phyloP scores from a whole-genome alignment of 2,329 filamentous ascomycete species.

The Canariomyces notabilis region DNA sequence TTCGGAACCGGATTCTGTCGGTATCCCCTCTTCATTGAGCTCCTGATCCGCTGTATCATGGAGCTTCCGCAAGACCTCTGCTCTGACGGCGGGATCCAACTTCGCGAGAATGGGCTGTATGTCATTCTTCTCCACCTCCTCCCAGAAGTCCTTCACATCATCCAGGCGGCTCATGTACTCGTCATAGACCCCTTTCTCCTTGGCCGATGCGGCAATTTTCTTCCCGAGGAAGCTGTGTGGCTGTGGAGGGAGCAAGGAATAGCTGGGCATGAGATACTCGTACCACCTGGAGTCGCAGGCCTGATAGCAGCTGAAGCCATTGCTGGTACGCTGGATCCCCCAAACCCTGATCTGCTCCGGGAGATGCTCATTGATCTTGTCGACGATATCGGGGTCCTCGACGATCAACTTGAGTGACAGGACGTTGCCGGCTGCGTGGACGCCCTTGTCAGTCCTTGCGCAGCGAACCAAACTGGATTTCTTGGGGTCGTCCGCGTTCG shows the following conservation, averaged over 20 bases:
- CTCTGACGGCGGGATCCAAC: conserved; percentile 59
- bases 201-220: conserved; percentile 72
- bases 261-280: conserved; percentile 92
- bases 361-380: conserved; percentile 84
- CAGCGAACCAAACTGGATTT: conserved; percentile 93
- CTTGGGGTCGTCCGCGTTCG: conserved; percentile 92
- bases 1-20: conserved; percentile 6
- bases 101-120: conserved; percentile 65
- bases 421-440: conserved; percentile 24
- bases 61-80: conserved; percentile 58
- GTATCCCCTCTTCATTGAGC: conserved; percentile 17
- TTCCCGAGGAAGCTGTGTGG: conserved; percentile 80
- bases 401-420: conserved; percentile 71
- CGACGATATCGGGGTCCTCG: conserved; percentile 79
- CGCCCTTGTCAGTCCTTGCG: conserved; percentile 90
- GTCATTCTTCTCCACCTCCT: conserved; percentile 70
- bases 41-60: conserved; percentile 37
- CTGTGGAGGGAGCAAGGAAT: conserved; percentile 88
- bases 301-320: conserved; percentile 91
- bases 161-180: conserved; percentile 63
- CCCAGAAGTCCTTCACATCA: conserved; percentile 79
- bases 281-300: conserved; percentile 94
- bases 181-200: conserved; percentile 66
- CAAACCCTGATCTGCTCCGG: conserved; percentile 89
- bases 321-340: conserved; percentile 86